These are phyloP conservation scores for Sporothrix luriei DNA, from an alignment of 2,329 filamentous ascomycete genomes.

Conservation along the genomic window DNA sequence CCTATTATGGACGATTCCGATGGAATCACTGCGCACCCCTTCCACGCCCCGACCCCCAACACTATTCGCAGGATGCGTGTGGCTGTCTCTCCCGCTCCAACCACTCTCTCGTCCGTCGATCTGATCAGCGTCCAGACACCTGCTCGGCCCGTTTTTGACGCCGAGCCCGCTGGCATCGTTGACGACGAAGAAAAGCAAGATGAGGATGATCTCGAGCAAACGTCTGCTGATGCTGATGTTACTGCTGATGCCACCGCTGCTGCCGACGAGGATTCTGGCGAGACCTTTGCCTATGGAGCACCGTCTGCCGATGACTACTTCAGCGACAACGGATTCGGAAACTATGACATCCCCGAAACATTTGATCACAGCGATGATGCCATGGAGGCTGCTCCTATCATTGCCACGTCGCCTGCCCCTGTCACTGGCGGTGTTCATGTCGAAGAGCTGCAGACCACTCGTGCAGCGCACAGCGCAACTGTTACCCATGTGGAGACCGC, in stretches of 20 bases:
- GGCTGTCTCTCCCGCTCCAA: slow-evolving; percentile 28
- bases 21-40: not conserved
- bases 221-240: too few relatives aligned
- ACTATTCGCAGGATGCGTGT: slow-evolving; percentile 13
- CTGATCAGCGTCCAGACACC: slow-evolving; percentile 33
- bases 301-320: slow-evolving; percentile 22
- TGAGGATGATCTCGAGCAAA: not conserved
- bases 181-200: not conserved
- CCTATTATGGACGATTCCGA: slow-evolving; percentile 12
- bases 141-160: slow-evolving; percentile 8
- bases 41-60: not conserved
- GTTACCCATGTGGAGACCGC: not conserved
- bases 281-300: slow-evolving; percentile 15
- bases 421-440: not conserved
- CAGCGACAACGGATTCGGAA: slow-evolving; percentile 15
- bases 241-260: not conserved
- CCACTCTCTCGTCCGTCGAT: slow-evolving; percentile 32
- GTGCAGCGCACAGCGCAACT: not conserved
- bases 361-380: not conserved
- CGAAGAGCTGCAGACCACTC: not conserved
- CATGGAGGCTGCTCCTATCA: not conserved
- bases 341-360: slow-evolving; percentile 11
- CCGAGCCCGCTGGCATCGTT: not conserved
- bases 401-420: slow-evolving; percentile 16
- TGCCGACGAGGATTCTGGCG: not conserved